phyloP scores from a whole-genome alignment of 2,329 filamentous ascomycete species.

The Cylindrodendrum hubeiense region DNA sequence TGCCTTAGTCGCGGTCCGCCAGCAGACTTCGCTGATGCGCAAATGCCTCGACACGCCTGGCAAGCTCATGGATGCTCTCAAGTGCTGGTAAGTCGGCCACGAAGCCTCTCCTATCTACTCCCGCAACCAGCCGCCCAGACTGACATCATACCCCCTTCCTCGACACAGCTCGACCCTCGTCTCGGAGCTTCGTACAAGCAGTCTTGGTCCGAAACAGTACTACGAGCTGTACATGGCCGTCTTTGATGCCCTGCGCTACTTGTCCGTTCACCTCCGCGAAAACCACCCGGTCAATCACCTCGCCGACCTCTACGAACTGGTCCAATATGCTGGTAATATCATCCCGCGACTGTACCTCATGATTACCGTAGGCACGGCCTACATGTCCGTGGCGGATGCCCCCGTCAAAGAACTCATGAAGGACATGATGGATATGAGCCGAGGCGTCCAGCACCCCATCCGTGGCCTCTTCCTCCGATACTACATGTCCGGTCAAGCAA shows the following conservation, averaged over 20 bases:
- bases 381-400: constrained; percentile 98
- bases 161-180: constrained; percentile 88
- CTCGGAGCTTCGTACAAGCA: constrained; percentile 97
- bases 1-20: constrained; percentile 94
- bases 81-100: constrained; percentile 85
- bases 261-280: constrained; percentile 95
- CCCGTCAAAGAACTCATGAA: constrained; percentile 99
- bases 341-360: constrained; percentile 96
- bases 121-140: constrained; percentile 20
- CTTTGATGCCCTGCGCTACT: constrained; percentile 96
- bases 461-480: constrained; percentile 95
- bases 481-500: constrained; percentile 93
- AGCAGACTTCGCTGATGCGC: constrained; percentile 97
- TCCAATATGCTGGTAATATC: constrained; percentile 98
- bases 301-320: constrained; percentile 96
- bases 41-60: constrained; percentile 96
- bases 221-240: constrained; percentile 99
- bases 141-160: constrained; percentile 23
- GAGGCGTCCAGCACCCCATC: constrained; percentile 96
- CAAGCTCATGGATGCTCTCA: constrained; percentile 99
- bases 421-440: constrained; percentile 99
- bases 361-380: constrained; percentile 99
- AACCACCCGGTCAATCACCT: constrained; percentile 98
- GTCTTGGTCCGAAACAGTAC: constrained; percentile 98
- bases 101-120: constrained; percentile 11